These are phyloP conservation scores for Baorangia bicolor DNA, from an alignment of 768 basidiomycete species.

Conservation along the genomic window DNA sequence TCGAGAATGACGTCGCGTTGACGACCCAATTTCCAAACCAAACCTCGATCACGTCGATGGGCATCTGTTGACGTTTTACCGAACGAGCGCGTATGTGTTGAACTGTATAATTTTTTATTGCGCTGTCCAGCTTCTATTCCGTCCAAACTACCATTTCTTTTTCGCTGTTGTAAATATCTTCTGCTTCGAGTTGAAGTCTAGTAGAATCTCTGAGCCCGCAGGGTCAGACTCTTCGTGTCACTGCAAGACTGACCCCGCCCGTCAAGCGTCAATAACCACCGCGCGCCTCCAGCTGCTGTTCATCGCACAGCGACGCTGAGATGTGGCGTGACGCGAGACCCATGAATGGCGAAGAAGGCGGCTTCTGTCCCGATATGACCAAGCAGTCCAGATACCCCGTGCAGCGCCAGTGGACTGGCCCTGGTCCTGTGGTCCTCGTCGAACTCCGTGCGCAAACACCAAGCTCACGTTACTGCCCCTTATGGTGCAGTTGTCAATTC, in stretches of 20 bases:
- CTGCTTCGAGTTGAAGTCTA: not conserved
- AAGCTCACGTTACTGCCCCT: not conserved
- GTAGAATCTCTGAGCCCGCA: not conserved
- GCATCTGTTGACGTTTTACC: not conserved
- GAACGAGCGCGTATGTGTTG: not conserved
- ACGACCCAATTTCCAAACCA: slow-evolving; percentile 3
- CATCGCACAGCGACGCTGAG: not conserved
- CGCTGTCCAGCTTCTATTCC: not conserved
- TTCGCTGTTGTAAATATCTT: not conserved
- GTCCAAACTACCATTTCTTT: not conserved
- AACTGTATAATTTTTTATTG: too few relatives aligned
- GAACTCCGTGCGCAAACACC: not conserved
- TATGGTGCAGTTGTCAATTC: not conserved
- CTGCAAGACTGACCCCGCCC: not conserved
- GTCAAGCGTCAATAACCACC: too few relatives aligned
- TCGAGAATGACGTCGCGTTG: not conserved
- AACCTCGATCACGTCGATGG: not conserved
- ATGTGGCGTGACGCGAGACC: too few relatives aligned
- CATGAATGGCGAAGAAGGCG: too few relatives aligned
- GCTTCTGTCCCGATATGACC: too few relatives aligned
- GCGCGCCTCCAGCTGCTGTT: too few relatives aligned
- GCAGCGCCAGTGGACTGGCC: too few relatives aligned
- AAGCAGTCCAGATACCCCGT: too few relatives aligned
- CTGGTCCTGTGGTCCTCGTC: not conserved
- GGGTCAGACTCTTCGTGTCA: not conserved